Evolutionary conservation across 148 eudicot species (phyloP), one percentile per base, ranked within the genome.

Genomic region (Chenopodium berlandieri): DNA sequence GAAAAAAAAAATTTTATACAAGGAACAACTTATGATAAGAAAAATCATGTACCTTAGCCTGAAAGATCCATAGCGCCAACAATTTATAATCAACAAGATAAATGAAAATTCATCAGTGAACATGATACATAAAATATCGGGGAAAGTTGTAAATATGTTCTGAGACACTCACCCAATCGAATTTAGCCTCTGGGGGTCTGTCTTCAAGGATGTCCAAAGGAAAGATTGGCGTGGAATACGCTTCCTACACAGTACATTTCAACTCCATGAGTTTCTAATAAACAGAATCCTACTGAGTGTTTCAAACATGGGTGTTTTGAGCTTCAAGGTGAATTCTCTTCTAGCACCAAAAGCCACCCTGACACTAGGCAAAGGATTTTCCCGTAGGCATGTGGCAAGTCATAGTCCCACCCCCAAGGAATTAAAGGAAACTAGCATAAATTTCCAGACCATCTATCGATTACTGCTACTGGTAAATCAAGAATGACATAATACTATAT

Each of bases 201-300:
- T 94, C 98, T 47, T 92, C 92, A 65, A 94, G 95, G 83, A 94
- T 72, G 56, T 93, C 94, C 78, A 94, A 83, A 31, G 97, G 98
- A 65, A 91, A 80, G 50, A 94, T 85, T 2, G 97, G 94, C 77
- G 98, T 91, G 58, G 98, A 90, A 86, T 83, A 94, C 47, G 98
- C 93, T 83, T 91, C 95, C 98, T 93, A 65, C 50, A 64, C 13
- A 46, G 17, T 11, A 34, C 48, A 22, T 32, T 65, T 75, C 14
- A 75, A 78, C 63, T 27, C 12, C 30, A 80, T 71, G 60, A 50
- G 44, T 37, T 9, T 68, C 58, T 9, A 17, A 40, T 60, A n/a
- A 46, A 58, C 69, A 50, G 25, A 73, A 25, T 27, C 34, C 22
- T 48, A 48, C 3, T 25, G 37, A 23, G 16, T 50, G 62, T 23